Conservation (phyloP, 1,139 yeast species). For the Kurtzmaniella quercitrusa region DNA sequence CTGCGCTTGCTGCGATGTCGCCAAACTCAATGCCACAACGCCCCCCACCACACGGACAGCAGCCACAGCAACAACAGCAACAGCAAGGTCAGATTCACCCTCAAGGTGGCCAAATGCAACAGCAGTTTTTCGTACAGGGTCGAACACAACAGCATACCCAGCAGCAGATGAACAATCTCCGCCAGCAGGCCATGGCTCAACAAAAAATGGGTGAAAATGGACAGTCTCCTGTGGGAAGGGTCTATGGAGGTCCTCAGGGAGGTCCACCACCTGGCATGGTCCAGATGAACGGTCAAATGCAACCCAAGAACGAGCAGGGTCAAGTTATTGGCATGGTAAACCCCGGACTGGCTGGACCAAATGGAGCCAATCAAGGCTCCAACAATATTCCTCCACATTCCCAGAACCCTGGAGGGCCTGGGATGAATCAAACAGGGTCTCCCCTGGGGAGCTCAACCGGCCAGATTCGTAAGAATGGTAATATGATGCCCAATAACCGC, state of each 20-base stretch:
- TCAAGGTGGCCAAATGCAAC: constrained; percentile 9
- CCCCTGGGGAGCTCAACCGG: constrained; percentile 3
- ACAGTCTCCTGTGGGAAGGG: constrained; percentile 2
- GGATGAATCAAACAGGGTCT: constrained; percentile 4
- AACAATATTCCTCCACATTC: background rate
- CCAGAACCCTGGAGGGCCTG: background rate
- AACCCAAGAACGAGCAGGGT: background rate
- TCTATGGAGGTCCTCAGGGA: constrained; percentile 2
- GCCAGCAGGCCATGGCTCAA: constrained; percentile 42
- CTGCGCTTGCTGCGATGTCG: background rate
- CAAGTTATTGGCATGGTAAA: background rate
- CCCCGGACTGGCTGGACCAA: background rate
- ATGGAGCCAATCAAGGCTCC: constrained; percentile 1
- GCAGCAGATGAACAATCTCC: constrained; percentile 47
- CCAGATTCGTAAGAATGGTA: background rate
- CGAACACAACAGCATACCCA: constrained; percentile 49
- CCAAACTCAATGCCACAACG: background rate
- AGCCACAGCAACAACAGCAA: constrained; percentile 12
- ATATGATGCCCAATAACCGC: constrained; percentile 13
- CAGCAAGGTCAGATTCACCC: constrained; percentile 10
- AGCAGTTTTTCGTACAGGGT: constrained; percentile 18
- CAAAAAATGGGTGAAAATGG: constrained; percentile 10
- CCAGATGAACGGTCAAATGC: constrained; percentile 9
- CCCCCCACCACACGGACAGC: constrained; percentile 3
- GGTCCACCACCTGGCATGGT: constrained; percentile 9